These are phyloP conservation scores for Parietaria judaica DNA, from an alignment of 306 rosid genomes.

Conservation along the genomic window DNA sequence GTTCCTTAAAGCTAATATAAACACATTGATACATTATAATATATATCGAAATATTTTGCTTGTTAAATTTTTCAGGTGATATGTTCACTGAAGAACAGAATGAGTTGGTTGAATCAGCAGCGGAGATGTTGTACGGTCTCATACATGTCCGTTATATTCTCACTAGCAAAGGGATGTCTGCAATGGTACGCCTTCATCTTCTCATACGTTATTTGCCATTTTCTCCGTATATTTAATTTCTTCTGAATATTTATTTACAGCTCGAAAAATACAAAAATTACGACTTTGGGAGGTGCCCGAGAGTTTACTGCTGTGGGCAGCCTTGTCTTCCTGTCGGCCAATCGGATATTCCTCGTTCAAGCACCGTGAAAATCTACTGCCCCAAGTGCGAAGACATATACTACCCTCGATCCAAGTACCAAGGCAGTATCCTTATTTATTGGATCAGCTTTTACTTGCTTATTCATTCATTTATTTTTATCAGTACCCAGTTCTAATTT, in stretches of 20 bases:
- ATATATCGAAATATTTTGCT: neutral
- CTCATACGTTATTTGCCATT: neutral
- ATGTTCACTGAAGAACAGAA: constrained; percentile 96
- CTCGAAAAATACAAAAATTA: constrained; percentile 90
- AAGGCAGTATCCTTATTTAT: constrained; percentile 97
- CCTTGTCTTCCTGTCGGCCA: constrained; percentile 99
- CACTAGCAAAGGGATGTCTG: constrained; percentile 92
- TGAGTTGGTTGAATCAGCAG: constrained; percentile 95
- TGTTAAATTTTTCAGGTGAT: constrained; percentile 52
- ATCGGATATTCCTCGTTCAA: constrained; percentile 91
- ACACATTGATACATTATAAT: neutral
- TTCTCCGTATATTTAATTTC: neutral
- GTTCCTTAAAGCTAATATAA: too few species aligned
- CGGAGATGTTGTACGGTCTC: constrained; percentile 96
- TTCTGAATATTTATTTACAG: constrained; percentile 30
- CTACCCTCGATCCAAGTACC: constrained; percentile 97
- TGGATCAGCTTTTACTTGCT: constrained; percentile 7
- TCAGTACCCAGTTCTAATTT: neutral
- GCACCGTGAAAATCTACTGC: constrained; percentile 94
- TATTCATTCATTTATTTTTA: neutral
- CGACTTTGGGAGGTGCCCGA: constrained; percentile 96
- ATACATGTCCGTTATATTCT: constrained; percentile 88
- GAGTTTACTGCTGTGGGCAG: constrained; percentile 97
- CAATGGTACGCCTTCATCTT: constrained; percentile 49
- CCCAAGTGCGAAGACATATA: constrained; percentile 95